phyloP scores from a whole-genome alignment of 805 yeast species.

The Dipodascopsis uninucleata region DNA sequence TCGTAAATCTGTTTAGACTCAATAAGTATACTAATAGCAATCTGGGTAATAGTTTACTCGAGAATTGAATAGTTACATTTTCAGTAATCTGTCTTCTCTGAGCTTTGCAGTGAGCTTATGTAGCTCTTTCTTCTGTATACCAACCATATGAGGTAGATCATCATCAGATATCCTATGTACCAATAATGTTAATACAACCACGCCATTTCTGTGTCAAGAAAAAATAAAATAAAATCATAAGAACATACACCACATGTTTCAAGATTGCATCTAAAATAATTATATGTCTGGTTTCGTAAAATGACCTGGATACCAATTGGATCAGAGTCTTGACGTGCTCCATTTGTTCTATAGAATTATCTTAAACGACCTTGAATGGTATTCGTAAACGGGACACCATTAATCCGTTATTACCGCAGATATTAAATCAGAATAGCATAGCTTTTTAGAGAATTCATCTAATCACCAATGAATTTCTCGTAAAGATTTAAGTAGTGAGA shows the following conservation, averaged over 20 bases:
- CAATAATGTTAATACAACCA: background rate
- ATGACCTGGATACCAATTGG: constrained; percentile 79
- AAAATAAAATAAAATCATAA: background rate
- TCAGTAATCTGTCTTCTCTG: constrained; percentile 77
- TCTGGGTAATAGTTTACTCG: background rate
- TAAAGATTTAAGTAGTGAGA: too few relatives aligned
- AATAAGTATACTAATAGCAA: background rate
- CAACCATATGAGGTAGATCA: constrained; percentile 74
- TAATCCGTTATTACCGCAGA: too few relatives aligned
- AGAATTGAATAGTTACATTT: constrained; percentile 52
- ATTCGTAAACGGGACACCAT: too few relatives aligned
- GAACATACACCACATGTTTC: constrained; percentile 71
- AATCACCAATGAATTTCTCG: too few relatives aligned
- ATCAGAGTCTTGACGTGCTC: constrained; percentile 43
- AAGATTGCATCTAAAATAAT: constrained; percentile 82
- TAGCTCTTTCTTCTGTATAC: constrained; percentile 81
- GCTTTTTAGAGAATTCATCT: too few relatives aligned
- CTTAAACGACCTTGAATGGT: too few relatives aligned
- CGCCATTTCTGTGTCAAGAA: background rate
- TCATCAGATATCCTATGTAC: constrained; percentile 65
- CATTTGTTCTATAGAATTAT: constrained; percentile 16
- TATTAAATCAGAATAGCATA: too few relatives aligned
- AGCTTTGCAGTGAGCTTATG: constrained; percentile 76
- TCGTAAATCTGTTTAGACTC: constrained; percentile 25
- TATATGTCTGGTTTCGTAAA: constrained; percentile 79